Conservation (phyloP, 2,329 filamentous ascomycete species). For the Metarhizium robertsii region DNA sequence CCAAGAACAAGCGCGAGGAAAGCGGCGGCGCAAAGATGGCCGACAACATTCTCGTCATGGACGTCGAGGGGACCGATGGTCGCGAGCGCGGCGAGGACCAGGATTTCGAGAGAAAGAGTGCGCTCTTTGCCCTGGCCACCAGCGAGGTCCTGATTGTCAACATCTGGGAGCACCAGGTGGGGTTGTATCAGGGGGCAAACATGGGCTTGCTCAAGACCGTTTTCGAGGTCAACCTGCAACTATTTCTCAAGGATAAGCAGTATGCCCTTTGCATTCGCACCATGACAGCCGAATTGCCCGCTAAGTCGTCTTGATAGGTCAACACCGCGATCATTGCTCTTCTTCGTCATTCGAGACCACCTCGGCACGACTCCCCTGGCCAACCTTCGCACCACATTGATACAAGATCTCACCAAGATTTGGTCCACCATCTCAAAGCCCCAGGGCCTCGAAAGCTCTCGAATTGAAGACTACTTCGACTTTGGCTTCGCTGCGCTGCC, state of each 20-base stretch:
- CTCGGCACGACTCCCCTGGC: constrained; percentile 82
- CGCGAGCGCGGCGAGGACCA: constrained; percentile 95
- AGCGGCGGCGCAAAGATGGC: constrained; percentile 60
- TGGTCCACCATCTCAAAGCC: constrained; percentile 93
- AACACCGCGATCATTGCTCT: constrained; percentile 81
- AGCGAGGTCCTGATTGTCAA: constrained; percentile 98
- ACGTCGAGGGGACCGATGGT: constrained; percentile 95
- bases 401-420: constrained; percentile 84
- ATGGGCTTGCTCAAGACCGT: constrained; percentile 98
- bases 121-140: constrained; percentile 90
- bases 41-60: constrained; percentile 98
- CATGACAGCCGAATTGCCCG: not conserved
- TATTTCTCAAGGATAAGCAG: constrained; percentile 94
- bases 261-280: constrained; percentile 30
- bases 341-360: constrained; percentile 98
- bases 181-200: constrained; percentile 94
- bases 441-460: constrained; percentile 73
- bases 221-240: constrained; percentile 94
- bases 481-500: constrained; percentile 94
- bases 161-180: constrained; percentile 98
- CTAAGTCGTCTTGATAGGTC: constrained; percentile 41
- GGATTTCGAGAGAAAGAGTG: constrained; percentile 97
- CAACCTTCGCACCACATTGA: constrained; percentile 81
- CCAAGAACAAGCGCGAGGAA: constrained; percentile 73
- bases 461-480: constrained; percentile 96